Percentiles rank a stretch among this genome's conserved stretches.
Evolutionary conservation across 441 rosid species (phyloP).

Genomic region (Aleurites moluccanus): DNA sequence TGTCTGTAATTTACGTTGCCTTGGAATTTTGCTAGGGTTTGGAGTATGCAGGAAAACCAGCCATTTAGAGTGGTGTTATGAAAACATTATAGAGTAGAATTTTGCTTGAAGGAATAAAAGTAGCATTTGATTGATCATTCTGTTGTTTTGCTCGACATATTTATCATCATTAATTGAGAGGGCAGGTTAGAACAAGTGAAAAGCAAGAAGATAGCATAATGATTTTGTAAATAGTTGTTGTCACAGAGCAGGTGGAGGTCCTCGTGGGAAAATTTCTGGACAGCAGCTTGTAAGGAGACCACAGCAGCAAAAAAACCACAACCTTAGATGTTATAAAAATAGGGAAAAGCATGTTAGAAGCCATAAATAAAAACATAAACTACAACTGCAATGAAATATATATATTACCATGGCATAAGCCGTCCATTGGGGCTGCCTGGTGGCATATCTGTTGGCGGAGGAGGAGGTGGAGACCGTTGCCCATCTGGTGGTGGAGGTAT

Average conservation of each 20-base stretch:
- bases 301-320: constrained; percentile 28
- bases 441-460: neutral
- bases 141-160: neutral
- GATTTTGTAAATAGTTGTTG: neutral
- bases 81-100: neutral
- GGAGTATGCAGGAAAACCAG: neutral
- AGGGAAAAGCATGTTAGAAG: neutral
- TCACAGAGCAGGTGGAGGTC: constrained; percentile 23
- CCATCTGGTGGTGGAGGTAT: neutral
- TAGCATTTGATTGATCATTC: neutral
- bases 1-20: neutral
- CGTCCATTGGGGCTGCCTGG: neutral
- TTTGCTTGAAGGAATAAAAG: neutral
- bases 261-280: constrained; percentile 16
- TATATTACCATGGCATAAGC: constrained; percentile 19
- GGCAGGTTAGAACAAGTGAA: neutral
- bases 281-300: constrained; percentile 28
- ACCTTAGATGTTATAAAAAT: constrained; percentile 7
- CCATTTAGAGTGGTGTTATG: neutral
- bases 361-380: neutral
- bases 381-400: neutral
- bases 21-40: neutral
- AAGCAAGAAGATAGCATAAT: neutral
- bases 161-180: neutral
- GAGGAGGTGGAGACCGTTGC: neutral